Base-by-base conservation (phyloP, 306 rosid genomes). In the Fragaria ananassa region DNA sequence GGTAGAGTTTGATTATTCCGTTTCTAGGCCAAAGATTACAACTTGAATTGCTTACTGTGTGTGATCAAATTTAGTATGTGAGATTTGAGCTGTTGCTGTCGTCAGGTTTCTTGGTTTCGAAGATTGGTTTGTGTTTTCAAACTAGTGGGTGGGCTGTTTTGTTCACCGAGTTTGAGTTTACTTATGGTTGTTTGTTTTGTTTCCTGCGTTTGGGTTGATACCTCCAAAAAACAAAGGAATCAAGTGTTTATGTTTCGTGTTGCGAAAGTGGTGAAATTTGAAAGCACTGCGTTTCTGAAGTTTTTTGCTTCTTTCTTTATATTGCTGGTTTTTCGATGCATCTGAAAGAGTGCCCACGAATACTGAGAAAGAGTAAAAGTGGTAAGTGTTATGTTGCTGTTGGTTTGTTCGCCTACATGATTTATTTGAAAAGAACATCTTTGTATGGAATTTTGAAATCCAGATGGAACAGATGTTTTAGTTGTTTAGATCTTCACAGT, bases 331-430 rank as follows among this genome's bases (percentile, higher is more conserved):
- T 39, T 66, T 11, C 27, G 15, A 61, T 56, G 53, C 19, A 17
- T 39, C 44, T 60, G 57, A 25, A 74, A 61, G 58, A 74, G 70
- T 74, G 42, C 70, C 78, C n/a, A 51, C 6, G 51, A 35, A 51
- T 46, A 31, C 18, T 71, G 17, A n/a, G 47, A 71, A 53, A 53
- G 49, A 34, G 64, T 72, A 42, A 72, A 72, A 56, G 62, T 29
- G 66, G 10, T 39, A 37, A 57, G 53, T 39, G 39, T 60, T 60
- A 13, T 60, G 61, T 54, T 54, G 8, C 18, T 10, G 51, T 60
- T 25, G 41, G 15, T 29, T 60, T 60, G 18, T 60, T 25, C 19
- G 13, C 67, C 76, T 21, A 21, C 27, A 18, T 72, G 21, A 35
- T 54, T 31, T 54, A 12, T 37, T 11, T 12, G 37, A 29, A 11